Evolutionary conservation across 306 rosid genomes (phyloP).

Genomic region (Cicer arietinum): DNA sequence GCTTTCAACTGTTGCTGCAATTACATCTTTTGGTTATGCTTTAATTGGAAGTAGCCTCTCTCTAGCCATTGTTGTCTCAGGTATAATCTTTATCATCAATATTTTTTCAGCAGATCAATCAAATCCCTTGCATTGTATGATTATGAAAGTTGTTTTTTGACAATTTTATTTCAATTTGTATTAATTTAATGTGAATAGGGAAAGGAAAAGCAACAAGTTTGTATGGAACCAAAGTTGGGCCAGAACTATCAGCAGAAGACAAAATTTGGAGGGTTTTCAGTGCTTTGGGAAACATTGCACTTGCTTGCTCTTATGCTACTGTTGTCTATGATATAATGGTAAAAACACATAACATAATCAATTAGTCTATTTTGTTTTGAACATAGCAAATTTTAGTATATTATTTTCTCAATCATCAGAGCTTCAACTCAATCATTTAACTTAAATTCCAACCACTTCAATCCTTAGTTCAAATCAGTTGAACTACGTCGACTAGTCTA

Average conservation of each 20-base stretch:
- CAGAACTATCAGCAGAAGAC: slow-evolving; percentile 48
- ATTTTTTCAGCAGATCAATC: neutral
- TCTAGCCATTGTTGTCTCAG: slow-evolving; percentile 44
- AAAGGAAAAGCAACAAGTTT: slow-evolving; percentile 47
- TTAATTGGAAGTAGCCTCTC: slow-evolving; percentile 66
- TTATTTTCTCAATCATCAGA: too few relatives aligned
- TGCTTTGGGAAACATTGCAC: slow-evolving; percentile 75
- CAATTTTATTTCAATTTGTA: neutral
- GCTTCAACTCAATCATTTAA: too few relatives aligned
- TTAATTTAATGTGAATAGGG: slow-evolving; percentile 45
- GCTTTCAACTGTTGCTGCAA: slow-evolving; percentile 67
- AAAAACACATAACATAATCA: neutral
- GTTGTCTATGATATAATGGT: slow-evolving; percentile 67
- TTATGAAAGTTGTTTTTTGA: slow-evolving; percentile 2
- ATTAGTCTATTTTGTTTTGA: too few relatives aligned
- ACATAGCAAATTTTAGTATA: too few relatives aligned
- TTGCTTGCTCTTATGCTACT: slow-evolving; percentile 65
- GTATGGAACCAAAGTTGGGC: slow-evolving; percentile 47
- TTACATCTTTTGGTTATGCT: slow-evolving; percentile 70
- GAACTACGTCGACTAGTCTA: too few relatives aligned
- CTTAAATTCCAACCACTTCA: too few relatives aligned
- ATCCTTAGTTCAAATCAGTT: too few relatives aligned
- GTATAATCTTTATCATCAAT: slow-evolving; percentile 34
- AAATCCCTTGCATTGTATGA: slow-evolving; percentile 24
- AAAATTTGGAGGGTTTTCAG: slow-evolving; percentile 66